A percentile compares a stretch with the other conserved stretches of the same genome.
These are phyloP conservation scores for Paracoccidioides lutzii DNA, from an alignment of 2,329 filamentous ascomycete genomes.

Conservation along the genomic window DNA sequence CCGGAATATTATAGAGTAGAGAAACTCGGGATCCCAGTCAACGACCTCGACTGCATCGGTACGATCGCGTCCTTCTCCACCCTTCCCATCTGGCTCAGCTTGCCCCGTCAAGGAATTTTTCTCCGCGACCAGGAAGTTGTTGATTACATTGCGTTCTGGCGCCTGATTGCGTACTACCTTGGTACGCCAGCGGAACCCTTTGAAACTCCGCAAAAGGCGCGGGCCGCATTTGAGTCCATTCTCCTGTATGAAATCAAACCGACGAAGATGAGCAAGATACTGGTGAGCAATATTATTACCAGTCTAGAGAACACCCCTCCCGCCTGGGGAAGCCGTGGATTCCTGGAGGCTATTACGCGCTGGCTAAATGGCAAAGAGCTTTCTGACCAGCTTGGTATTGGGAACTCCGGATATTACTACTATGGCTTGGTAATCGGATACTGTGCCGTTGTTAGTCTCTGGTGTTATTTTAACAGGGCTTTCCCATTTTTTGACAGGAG, in stretches of 20 bases:
- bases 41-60: slow-evolving; percentile 60
- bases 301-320: slow-evolving; percentile 55
- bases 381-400: slow-evolving; percentile 46
- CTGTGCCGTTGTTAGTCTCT: slow-evolving; percentile 50
- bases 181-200: slow-evolving; percentile 55
- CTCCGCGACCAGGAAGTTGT: slow-evolving; percentile 47
- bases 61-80: slow-evolving; percentile 61
- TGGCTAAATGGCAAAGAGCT: slow-evolving; percentile 59
- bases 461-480: slow-evolving; percentile 34
- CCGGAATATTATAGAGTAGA: slow-evolving; percentile 51
- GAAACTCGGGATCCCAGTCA: slow-evolving; percentile 54
- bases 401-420: slow-evolving; percentile 45
- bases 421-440: slow-evolving; percentile 49
- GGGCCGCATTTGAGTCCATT: slow-evolving; percentile 54
- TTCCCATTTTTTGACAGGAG: slow-evolving; percentile 38
- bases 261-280: slow-evolving; percentile 46
- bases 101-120: slow-evolving; percentile 61
- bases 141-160: slow-evolving; percentile 65
- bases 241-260: slow-evolving; percentile 55
- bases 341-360: slow-evolving; percentile 54
- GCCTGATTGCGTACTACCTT: slow-evolving; percentile 58
- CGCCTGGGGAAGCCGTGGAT: slow-evolving; percentile 50
- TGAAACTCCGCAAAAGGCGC: slow-evolving; percentile 42
- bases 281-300: slow-evolving; percentile 64
- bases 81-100: slow-evolving; percentile 52